Base-by-base conservation (phyloP, 352 stramenopile species). In the Phytophthora multivora region DNA sequence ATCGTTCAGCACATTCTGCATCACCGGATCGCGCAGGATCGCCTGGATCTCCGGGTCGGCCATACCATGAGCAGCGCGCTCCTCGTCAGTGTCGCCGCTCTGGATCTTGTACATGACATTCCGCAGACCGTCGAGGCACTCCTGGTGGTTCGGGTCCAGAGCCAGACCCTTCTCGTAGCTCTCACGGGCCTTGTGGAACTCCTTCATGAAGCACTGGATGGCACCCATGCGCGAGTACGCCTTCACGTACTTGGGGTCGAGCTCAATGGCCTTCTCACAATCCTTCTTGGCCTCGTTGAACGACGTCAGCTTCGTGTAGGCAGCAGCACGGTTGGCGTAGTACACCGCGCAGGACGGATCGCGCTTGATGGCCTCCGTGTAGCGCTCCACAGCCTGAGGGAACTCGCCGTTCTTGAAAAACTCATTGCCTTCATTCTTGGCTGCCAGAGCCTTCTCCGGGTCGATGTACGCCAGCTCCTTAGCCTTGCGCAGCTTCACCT, bases 141-240 rank as follows among this genome's bases (percentile, higher is more conserved):
- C 90, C 39, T 90, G 71, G 87, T 99, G 99, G 49, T 87, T 85
- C 28, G 93, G 77, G 67, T 99, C 97, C 21, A 99, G 62, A 39
- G 90, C 73, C 40, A 99, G 74, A 8, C 98, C 98, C 60, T 97
- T 95, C 63, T 98, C 90, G 79, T 99, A 99, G 39, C 88, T 97
- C 65, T 99, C 93, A 45, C 98, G 88, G 13, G 97, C 96, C 80
- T 99, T 99, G 90, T 99, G 97, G 81, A 98, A 98, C 64, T 99
- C 97, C 84, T 99, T 99, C 88, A 99, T 98, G 62, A 99, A 97
- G 62, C 99, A 97, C 80, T 99, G 96, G 72, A 99, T 99, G 57
- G 98, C 97, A 16, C 97, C 98, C 69, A 99, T 98, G 36, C 97
- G 96, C 23, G 91, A 96, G 83, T 98, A 99, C 11, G 97, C 97